Conservation (phyloP, 2,329 filamentous ascomycete genomes). For the Aspergillus proliferans region DNA sequence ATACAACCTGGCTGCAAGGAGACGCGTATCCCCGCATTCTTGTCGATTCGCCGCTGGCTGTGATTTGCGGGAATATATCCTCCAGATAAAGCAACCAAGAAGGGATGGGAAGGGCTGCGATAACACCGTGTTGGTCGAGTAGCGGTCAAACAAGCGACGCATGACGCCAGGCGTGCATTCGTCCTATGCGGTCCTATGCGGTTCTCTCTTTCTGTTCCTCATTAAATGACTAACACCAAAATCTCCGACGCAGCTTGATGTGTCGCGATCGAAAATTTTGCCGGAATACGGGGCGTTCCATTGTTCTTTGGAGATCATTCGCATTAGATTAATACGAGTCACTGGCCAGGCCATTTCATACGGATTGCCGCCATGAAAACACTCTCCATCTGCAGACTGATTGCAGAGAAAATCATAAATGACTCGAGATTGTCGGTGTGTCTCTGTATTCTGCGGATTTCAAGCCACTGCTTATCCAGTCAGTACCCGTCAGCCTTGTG, state of each 20-base stretch:
- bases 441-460: background rate
- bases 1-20: background rate
- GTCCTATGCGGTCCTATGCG: background rate
- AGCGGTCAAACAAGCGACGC: background rate
- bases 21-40: background rate
- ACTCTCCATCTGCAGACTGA: too few species aligned
- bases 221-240: too few species aligned
- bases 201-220: too few species aligned
- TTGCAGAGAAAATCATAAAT: too few species aligned
- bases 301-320: too few species aligned
- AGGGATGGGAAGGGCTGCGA: background rate
- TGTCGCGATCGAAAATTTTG: too few species aligned
- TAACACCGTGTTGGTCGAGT: background rate
- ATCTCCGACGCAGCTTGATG: too few species aligned
- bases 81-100: background rate
- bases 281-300: too few species aligned
- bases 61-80: background rate
- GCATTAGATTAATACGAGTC: too few species aligned
- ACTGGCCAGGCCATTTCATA: too few species aligned
- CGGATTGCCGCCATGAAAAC: too few species aligned
- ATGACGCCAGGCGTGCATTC: background rate
- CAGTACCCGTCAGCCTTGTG: background rate
- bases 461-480: background rate
- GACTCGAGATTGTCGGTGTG: background rate
- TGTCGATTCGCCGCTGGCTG: background rate